phyloP scores from a whole-genome alignment of 2,329 filamentous ascomycete species.

The Diaporthe aspalathi region DNA sequence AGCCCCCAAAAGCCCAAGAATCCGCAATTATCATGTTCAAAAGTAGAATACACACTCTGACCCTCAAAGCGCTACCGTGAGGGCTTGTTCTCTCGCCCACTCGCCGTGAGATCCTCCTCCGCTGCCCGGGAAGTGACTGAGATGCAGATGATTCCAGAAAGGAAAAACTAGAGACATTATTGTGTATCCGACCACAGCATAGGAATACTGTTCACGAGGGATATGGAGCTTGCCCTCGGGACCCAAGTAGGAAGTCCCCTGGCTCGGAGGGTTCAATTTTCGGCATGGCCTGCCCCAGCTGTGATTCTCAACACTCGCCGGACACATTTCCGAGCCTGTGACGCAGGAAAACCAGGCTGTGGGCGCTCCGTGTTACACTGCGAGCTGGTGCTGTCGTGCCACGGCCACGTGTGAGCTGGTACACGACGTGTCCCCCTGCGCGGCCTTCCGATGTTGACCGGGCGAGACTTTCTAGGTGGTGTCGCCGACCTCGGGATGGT shows the following conservation, averaged over 20 bases:
- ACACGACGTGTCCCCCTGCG: not conserved
- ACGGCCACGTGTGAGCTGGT: constrained; percentile 2
- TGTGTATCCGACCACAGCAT: not conserved
- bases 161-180: not conserved
- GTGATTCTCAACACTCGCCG: not conserved
- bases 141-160: not conserved
- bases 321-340: not conserved
- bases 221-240: not conserved
- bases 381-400: not conserved
- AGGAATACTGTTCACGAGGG: not conserved
- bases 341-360: not conserved
- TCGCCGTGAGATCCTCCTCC: not conserved
- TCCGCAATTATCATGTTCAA: not conserved
- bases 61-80: not conserved
- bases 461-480: not conserved
- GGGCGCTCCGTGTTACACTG: not conserved
- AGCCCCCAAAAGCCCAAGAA: not conserved
- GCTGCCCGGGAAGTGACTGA: not conserved
- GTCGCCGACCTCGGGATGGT: not conserved
- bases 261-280: not conserved
- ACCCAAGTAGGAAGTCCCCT: not conserved
- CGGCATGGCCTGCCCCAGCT: not conserved
- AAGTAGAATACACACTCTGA: not conserved
- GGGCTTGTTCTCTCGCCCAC: not conserved
- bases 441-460: not conserved